Conservation (phyloP, 495 filamentous ascomycete species). For the Penicillium subrubescens region DNA sequence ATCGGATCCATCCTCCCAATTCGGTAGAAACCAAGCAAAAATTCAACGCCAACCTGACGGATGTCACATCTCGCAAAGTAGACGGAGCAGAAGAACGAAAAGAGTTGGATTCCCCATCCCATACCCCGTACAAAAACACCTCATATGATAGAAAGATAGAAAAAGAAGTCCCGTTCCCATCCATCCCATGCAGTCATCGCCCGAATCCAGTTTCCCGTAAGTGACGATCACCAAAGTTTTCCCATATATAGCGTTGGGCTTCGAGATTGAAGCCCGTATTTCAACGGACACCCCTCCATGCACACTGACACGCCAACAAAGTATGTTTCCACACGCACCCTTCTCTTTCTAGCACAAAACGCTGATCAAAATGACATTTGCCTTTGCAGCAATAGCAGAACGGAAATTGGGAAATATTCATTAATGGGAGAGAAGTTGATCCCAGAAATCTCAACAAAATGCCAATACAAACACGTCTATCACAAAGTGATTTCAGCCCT, state of each 20-base stretch:
- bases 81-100: constrained; percentile 2
- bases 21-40: background rate
- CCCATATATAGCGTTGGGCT: constrained; percentile 21
- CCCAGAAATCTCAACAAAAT: background rate
- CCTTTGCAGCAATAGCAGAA: constrained; percentile 12
- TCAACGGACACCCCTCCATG: constrained; percentile 9
- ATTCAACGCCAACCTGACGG: background rate
- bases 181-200: constrained; percentile 20
- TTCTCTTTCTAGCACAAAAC: constrained; percentile 7
- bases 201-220: constrained; percentile 11
- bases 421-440: constrained; percentile 13
- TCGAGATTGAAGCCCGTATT: constrained; percentile 6
- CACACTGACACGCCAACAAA: constrained; percentile 7
- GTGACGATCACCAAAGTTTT: background rate
- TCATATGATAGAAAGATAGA: constrained; percentile 13
- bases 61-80: background rate
- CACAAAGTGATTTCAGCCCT: background rate
- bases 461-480: constrained; percentile 2
- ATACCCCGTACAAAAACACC: constrained; percentile 20
- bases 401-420: constrained; percentile 17
- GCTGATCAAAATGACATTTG: constrained; percentile 23
- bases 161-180: constrained; percentile 13
- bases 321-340: background rate
- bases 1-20: background rate
- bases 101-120: constrained; percentile 4